These are phyloP conservation scores for Penicillium crustosum DNA, from an alignment of 2,329 filamentous ascomycete species.

Conservation along the genomic window DNA sequence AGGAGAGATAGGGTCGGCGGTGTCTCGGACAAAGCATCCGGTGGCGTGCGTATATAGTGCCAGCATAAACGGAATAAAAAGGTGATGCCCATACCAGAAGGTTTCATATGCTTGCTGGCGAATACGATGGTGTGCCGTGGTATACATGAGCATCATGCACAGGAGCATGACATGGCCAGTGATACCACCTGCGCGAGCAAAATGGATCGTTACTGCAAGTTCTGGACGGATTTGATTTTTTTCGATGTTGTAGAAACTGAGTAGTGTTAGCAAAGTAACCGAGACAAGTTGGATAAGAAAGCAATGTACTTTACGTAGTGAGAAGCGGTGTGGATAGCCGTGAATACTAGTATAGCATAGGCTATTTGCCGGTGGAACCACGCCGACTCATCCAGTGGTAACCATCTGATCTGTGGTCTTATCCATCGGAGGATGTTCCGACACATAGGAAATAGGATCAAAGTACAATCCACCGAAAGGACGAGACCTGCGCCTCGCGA, in stretches of 20 bases:
- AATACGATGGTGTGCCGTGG: conserved; percentile 87
- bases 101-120: conserved; percentile 97
- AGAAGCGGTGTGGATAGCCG: conserved; percentile 69
- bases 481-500: conserved; percentile 90
- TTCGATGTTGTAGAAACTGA: conserved; percentile 92
- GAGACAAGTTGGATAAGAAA: background rate
- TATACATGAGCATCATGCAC: conserved; percentile 99
- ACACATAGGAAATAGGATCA: conserved; percentile 94
- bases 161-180: conserved; percentile 97
- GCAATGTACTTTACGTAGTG: conserved; percentile 90
- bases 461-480: conserved; percentile 76
- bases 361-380: conserved; percentile 97
- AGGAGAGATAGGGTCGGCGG: conserved; percentile 68
- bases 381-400: conserved; percentile 92
- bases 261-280: conserved; percentile 24
- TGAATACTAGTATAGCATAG: conserved; percentile 83
- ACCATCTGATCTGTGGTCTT: conserved; percentile 79
- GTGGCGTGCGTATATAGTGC: conserved; percentile 94
- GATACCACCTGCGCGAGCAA: conserved; percentile 81
- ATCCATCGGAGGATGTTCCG: conserved; percentile 81
- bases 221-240: conserved; percentile 75
- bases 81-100: conserved; percentile 98
- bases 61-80: conserved; percentile 95
- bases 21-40: conserved; percentile 93
- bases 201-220: conserved; percentile 86